Percentiles rank a stretch among this genome's conserved stretches.
phyloP scores from a whole-genome alignment of 495 filamentous ascomycete species.

The Penicillium canariense region DNA sequence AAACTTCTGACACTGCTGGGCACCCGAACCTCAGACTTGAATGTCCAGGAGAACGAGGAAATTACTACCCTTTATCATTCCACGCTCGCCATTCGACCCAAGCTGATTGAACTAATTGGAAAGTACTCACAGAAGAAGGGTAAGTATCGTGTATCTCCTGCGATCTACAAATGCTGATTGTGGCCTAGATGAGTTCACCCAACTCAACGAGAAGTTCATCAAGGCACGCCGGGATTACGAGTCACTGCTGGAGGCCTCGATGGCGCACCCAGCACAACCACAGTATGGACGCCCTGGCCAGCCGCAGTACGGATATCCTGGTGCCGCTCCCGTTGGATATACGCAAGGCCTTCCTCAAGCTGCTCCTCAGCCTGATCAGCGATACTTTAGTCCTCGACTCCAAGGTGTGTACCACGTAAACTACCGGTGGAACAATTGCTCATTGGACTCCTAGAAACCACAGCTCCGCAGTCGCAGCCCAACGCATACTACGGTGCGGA shows the following conservation, averaged over 20 bases:
- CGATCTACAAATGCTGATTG: constrained; percentile 16
- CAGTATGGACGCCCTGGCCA: constrained; percentile 67
- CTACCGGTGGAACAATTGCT: background rate
- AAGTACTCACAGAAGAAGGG: constrained; percentile 99
- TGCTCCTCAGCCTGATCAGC: constrained; percentile 60
- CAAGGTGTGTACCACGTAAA: constrained; percentile 38
- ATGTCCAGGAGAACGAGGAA: constrained; percentile 86
- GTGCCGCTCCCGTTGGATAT: constrained; percentile 48
- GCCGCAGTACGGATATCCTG: constrained; percentile 62
- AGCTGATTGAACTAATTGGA: constrained; percentile 96
- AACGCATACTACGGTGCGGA: constrained; percentile 37
- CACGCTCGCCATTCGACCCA: constrained; percentile 89
- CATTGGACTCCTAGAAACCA: constrained; percentile 26
- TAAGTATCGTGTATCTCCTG: constrained; percentile 31
- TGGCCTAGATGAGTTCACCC: constrained; percentile 85
- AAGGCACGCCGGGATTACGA: constrained; percentile 97
- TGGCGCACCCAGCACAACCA: constrained; percentile 80
- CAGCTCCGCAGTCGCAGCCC: constrained; percentile 27
- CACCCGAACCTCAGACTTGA: constrained; percentile 85
- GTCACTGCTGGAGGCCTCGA: constrained; percentile 88
- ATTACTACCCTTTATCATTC: constrained; percentile 92
- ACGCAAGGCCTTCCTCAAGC: constrained; percentile 50
- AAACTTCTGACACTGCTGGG: constrained; percentile 91
- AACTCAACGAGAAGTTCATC: constrained; percentile 98
- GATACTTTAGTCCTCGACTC: constrained; percentile 66